Evolutionary conservation across 2,329 filamentous ascomycete genomes (phyloP), one percentile per base, ranked within the genome.

Genomic region (Pleomassaria siparia): DNA sequence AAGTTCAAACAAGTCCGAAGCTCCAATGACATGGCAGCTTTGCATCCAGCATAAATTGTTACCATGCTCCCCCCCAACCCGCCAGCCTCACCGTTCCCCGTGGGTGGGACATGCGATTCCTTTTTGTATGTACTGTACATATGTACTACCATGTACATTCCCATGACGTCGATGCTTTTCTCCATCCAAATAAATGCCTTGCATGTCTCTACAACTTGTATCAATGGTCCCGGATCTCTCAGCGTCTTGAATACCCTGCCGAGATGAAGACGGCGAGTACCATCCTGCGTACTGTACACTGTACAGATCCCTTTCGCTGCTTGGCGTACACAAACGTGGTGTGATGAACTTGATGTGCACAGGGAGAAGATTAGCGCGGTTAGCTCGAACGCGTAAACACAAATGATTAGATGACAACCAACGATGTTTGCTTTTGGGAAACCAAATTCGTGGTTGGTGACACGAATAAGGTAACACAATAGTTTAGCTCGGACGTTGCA

Each of bases 271-370:
- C 12, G 4, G 5, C 12, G 29, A 30, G 29, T 7, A 26, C 7
- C 7, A 26, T 12, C 25, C 25, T 26, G 25, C 29, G 15, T 30
- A 11, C 16, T 13, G 8, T 7, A 13, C 13, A n/a, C 29, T 13
- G 6, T n/a, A 30, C 29, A n/a, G n/a, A n/a, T n/a, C n/a, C n/a
- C n/a, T n/a, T n/a, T n/a, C n/a, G n/a, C n/a, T 12, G 6, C 29
- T 30, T 40, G 37, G 37, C 37, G 37, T 26, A 9, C n/a, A n/a
- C n/a, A n/a, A n/a, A n/a, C n/a, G n/a, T n/a, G 36, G 29, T 30
- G 29, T 30, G 6, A 5, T 30, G 29, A 30, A 30, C 13, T 30
- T 24, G 20, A 44, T 44, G 42, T 30, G 42, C 37, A 40, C 37
- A 22, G 16, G 15, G 32, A n/a, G n/a, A 35, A 35, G 32, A 35